Base-by-base conservation (phyloP, 2,329 filamentous ascomycete species). In the Colletotrichum sojae region DNA sequence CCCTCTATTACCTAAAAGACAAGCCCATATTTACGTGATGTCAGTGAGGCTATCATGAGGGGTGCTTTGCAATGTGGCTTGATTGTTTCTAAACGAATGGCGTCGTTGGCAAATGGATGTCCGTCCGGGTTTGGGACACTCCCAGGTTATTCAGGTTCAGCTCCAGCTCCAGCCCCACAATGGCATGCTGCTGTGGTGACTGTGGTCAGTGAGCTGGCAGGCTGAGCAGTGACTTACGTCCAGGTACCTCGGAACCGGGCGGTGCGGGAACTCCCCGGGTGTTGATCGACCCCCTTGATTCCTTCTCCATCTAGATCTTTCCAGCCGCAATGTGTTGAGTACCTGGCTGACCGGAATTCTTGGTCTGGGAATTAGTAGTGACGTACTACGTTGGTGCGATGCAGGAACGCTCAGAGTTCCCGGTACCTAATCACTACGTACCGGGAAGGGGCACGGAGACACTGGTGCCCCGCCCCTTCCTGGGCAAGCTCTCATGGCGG, bases 331-430 rank as follows among this genome's bases (percentile, higher is more conserved):
- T 54, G 55, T 69, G 66, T 20, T 69, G 55, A 69, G 55, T 36
- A 69, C 55, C 66, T 43, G 43, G 60, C 52, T 56, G 66, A 49
- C 55, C 65, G 53, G 59, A 51, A 55, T 56, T 39, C 66, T 66
- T 69, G 62, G 36, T 69, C 49, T 60, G 66, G 36, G 31, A 57
- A 45, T 57, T 58, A 58, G 56, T 31, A 63, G 67, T 70, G 67
- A 70, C 67, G 67, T 70, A 70, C 67, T 57, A 48, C 22, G 40
- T 45, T 63, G 67, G 55, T 54, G 18, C 39, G 31, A 70, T 68
- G 67, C 67, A 70, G 67, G 67, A 70, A 70, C 63, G 48, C 63
- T 67, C 53, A 70, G 63, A 57, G 67, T 58, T 58, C 63, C 52
- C 25, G 67, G 56, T 55, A 60, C 65, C 62, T 65, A 60, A 65